Percentiles rank a stretch among this genome's conserved stretches.
These are phyloP conservation scores for Termitomyces sp. DNA, from an alignment of 768 basidiomycete species.

Conservation along the genomic window DNA sequence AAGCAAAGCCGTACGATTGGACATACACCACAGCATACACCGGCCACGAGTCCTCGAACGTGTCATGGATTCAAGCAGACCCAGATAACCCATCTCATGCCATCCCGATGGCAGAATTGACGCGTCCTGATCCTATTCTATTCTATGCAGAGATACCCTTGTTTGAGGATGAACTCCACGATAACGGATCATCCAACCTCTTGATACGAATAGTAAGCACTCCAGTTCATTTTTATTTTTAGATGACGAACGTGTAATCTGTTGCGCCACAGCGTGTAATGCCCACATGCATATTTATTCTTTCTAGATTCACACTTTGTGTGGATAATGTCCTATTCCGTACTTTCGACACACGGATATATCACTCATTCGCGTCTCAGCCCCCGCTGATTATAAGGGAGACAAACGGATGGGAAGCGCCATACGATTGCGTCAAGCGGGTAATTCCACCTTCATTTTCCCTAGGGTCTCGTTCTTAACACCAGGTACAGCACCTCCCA, in stretches of 20 bases:
- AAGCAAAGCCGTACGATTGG: constrained; percentile 94
- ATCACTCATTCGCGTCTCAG: constrained; percentile 68
- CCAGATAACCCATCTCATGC: constrained; percentile 48
- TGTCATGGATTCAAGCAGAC: constrained; percentile 51
- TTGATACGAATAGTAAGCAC: constrained; percentile 81
- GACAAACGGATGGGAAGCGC: constrained; percentile 85
- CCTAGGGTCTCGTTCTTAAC: not conserved
- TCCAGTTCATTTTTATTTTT: not conserved
- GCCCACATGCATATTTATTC: constrained; percentile 91
- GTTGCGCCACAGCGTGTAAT: constrained; percentile 74
- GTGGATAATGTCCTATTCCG: constrained; percentile 96
- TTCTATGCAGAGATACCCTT: constrained; percentile 95
- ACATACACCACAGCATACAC: constrained; percentile 90
- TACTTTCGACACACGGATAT: constrained; percentile 82
- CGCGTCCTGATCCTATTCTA: constrained; percentile 91
- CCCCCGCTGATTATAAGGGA: constrained; percentile 72
- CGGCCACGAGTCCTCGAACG: constrained; percentile 42
- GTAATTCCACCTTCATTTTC: constrained; percentile 30
- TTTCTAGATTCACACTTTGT: constrained; percentile 86
- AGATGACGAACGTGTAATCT: not conserved
- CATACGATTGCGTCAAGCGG: constrained; percentile 74
- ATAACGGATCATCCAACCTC: constrained; percentile 86
- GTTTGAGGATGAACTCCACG: constrained; percentile 96
- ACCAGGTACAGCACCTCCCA: constrained; percentile 51
- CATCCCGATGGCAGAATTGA: constrained; percentile 84